phyloP scores from a whole-genome alignment of 495 filamentous ascomycete genomes.

The Trypethelium eluteriae region DNA sequence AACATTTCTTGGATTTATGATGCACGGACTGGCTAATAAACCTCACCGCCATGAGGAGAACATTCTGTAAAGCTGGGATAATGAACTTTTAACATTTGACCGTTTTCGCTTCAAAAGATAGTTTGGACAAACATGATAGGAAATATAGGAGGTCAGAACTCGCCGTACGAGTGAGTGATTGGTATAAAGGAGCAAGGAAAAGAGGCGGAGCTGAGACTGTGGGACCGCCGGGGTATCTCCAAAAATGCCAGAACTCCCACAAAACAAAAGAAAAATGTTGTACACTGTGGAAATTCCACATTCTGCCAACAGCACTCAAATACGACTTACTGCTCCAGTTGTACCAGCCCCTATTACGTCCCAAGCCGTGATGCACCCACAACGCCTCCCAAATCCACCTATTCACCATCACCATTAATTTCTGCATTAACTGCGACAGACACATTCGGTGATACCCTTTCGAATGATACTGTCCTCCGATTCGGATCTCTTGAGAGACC shows the following conservation, averaged over 20 bases:
- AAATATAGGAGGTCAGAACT: too few relatives aligned
- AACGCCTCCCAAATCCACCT: neutral
- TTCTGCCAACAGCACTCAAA: neutral
- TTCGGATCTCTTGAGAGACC: neutral
- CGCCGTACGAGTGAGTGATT: too few relatives aligned
- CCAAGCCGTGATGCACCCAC: neutral
- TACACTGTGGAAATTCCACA: neutral
- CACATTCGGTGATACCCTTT: neutral
- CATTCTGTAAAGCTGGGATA: too few relatives aligned
- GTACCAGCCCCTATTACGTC: neutral
- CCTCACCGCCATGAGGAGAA: too few relatives aligned
- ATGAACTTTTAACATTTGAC: too few relatives aligned
- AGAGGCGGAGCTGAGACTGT: constrained; percentile 4
- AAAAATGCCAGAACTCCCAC: constrained; percentile 7
- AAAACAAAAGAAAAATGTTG: neutral
- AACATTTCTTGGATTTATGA: too few relatives aligned
- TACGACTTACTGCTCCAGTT: neutral
- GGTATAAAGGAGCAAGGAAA: neutral
- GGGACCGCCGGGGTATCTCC: neutral
- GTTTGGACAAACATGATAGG: too few relatives aligned
- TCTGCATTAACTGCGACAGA: neutral
- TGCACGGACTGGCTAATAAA: too few relatives aligned
- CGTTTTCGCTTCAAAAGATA: too few relatives aligned
- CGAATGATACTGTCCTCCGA: neutral
- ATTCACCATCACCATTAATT: neutral